Conservation (phyloP, 2,329 filamentous ascomycete species). For the Fusarium napiforme region DNA sequence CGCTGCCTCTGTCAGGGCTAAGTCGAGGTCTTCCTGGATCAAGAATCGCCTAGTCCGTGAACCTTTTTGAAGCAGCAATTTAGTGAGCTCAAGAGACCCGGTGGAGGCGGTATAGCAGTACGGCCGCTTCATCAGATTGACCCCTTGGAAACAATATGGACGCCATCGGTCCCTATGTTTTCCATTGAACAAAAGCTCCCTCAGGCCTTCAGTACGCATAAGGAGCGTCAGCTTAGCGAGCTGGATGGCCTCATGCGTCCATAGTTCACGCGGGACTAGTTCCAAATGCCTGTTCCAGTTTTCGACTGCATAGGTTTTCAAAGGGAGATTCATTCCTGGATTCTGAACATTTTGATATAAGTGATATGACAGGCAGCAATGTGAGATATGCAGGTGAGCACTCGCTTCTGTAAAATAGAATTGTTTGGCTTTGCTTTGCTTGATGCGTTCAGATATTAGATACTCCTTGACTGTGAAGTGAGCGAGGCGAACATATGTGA, state of each 20-base stretch:
- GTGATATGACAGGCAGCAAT: neutral
- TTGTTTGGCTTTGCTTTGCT: rapidly evolving
- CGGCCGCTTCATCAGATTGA: neutral
- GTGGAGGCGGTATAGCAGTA: neutral
- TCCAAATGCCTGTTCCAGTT: neutral
- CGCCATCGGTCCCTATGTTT: no score
- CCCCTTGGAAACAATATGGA: no score
- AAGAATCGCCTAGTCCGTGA: rapidly evolving
- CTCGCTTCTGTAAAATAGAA: neutral
- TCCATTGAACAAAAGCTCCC: rapidly evolving
- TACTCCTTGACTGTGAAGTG: neutral
- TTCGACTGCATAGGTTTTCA: rapidly evolving
- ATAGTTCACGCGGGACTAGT: rapidly evolving
- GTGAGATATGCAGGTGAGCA: rapidly evolving
- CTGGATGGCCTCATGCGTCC: rapidly evolving
- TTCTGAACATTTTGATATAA: rapidly evolving
- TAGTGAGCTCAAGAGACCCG: rapidly evolving
- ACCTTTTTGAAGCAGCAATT: neutral
- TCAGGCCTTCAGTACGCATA: rapidly evolving
- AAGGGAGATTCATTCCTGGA: rapidly evolving
- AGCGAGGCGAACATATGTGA: neutral
- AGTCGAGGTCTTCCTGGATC: neutral
- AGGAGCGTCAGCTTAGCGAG: rapidly evolving
- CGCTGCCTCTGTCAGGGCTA: neutral
- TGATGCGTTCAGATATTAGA: rapidly evolving